Evolutionary conservation across 1,284 basidiomycete genomes (phyloP).

Genomic region (Ganoderma sinense): DNA sequence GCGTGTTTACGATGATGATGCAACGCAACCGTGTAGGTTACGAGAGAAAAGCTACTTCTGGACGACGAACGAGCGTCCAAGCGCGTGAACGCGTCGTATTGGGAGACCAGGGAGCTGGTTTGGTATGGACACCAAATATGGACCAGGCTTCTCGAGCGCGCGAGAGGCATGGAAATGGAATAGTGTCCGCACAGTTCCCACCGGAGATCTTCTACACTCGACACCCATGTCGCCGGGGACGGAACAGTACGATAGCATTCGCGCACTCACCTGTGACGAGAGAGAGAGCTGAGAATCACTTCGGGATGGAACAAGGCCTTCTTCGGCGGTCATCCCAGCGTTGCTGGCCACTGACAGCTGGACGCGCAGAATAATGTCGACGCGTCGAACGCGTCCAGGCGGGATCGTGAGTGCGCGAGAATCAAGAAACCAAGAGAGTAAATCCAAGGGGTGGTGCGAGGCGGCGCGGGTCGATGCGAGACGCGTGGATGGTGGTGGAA

Average conservation of each 20-base stretch:
- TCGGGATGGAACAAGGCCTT: slow-evolving; percentile 17
- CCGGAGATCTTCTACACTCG: slow-evolving; percentile 2
- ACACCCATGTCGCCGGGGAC: neutral
- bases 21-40: no score
- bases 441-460: neutral
- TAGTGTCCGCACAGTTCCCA: neutral
- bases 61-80: neutral
- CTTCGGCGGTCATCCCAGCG: neutral
- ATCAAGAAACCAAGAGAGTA: slow-evolving; percentile 4
- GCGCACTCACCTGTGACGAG: slow-evolving; percentile 23
- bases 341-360: neutral
- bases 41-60: neutral
- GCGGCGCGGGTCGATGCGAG: neutral
- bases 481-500: slow-evolving; percentile 1
- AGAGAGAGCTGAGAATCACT: slow-evolving; percentile 17
- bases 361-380: neutral
- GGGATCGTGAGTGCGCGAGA: neutral
- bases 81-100: neutral
- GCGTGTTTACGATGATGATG: neutral
- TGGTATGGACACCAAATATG: neutral
- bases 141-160: neutral
- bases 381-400: neutral
- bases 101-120: neutral
- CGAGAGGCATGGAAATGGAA: neutral
- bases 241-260: neutral